Evolutionary conservation across 1,139 yeast species (phyloP), one percentile per base, ranked within the genome.

Genomic region (Geotrichum cucujoidarum): DNA sequence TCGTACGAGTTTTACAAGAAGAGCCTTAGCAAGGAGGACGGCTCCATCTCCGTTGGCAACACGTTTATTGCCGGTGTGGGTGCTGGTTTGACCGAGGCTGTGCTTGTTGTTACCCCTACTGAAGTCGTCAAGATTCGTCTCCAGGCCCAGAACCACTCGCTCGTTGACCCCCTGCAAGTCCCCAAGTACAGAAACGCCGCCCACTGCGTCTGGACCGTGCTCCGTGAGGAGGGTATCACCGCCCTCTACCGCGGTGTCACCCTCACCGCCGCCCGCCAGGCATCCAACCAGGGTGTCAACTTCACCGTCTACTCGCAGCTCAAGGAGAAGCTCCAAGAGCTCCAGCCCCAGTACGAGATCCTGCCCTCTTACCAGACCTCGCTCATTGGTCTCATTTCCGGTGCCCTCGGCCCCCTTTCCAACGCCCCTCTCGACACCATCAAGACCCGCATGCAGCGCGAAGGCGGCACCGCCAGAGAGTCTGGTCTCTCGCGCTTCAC

Each of bases 341-440:
- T 61, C 50, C 75, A 71, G 58, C 77, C 81, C 59, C 90, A 89
- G 60, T 69, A 76, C 45, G 65, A 75, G 34, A 61, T 63, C 45
- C 78, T 92, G 56, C 97, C 98, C 50, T 75, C 94, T 33, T 90
- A 95, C 89, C 95, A 92, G 72, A 92, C 97, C 35, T 88, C 96
- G 21, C 71, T 80, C 56, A 85, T 90, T 63, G 98, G 98, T 53
- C 78, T 92, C 60, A 70, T 88, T 50, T 86, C 95, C 45, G 98
- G 98, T 70, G 97, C 97, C 24, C 81, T 92, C 65, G 98, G 98
- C 45, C 98, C 98, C 13, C 82, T 92, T 67, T 88, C 97, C 51
- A 92, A 92, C 66, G 97, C 97, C 56, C 98, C 98, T 29, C 77
- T 92, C 62, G 98, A 92, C 69, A 92, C 97, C 56, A 90, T 92